Evolutionary conservation across 208 protist species (phyloP).

Genomic region (Trypanosoma scelopori): DNA sequence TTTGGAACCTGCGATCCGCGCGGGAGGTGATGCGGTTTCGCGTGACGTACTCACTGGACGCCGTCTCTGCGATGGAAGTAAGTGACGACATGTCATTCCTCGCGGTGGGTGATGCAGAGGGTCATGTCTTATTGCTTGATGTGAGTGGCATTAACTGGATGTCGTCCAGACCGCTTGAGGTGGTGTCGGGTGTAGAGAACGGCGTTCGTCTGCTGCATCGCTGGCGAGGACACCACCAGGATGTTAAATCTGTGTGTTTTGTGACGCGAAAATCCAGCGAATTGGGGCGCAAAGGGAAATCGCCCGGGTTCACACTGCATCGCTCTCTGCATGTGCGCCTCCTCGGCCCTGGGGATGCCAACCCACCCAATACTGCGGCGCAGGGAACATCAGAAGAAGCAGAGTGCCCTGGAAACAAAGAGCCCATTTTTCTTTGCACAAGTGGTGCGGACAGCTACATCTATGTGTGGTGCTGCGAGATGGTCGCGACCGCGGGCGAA

Average conservation of each 20-base stretch:
- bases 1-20: conserved; percentile 67
- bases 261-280: background rate
- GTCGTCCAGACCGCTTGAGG: conserved; percentile 20
- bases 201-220: conserved; percentile 51
- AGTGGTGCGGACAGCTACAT: conserved; percentile 57
- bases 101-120: conserved; percentile 57
- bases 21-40: conserved; percentile 70
- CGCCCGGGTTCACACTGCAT: background rate
- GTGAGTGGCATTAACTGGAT: conserved; percentile 32
- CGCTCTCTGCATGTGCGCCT: background rate
- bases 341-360: too few species aligned
- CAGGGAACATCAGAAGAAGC: background rate
- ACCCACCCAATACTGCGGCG: background rate
- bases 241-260: conserved; percentile 50
- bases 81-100: conserved; percentile 28
- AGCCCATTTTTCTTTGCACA: conserved; percentile 38
- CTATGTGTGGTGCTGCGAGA: conserved; percentile 54
- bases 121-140: conserved; percentile 63
- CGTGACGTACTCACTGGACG: conserved; percentile 48
- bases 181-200: conserved; percentile 25
- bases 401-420: background rate
- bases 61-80: conserved; percentile 54
- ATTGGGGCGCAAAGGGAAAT: background rate
- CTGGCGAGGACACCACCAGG: conserved; percentile 67
- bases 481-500: conserved; percentile 6